Evolutionary conservation across 345 rosid species (phyloP).

Genomic region (Citropsis articulata): DNA sequence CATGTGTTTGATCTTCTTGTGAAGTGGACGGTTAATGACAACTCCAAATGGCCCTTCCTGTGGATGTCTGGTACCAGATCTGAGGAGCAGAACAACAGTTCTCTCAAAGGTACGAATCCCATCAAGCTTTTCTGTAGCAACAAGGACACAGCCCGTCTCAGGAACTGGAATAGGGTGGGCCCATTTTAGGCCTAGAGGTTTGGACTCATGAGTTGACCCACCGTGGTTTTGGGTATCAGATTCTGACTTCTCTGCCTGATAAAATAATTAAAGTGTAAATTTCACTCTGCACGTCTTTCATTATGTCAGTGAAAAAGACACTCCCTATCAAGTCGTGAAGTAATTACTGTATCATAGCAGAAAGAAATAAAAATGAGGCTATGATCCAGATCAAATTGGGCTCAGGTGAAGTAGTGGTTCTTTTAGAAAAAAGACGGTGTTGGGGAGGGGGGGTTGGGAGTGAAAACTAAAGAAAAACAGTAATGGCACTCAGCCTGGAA

Average conservation of each 20-base stretch:
- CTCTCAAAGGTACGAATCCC: constrained; percentile 79
- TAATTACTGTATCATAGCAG: background rate
- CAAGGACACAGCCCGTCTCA: constrained; percentile 90
- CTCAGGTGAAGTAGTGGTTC: background rate
- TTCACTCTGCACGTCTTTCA: background rate
- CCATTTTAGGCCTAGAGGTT: constrained; percentile 66
- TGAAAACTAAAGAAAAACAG: too few relatives aligned
- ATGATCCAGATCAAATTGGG: background rate
- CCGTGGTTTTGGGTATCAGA: constrained; percentile 49
- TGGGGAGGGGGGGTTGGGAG: too few relatives aligned
- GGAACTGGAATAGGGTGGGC: constrained; percentile 93
- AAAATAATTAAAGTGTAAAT: constrained; percentile 11
- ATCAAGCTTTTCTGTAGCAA: constrained; percentile 93
- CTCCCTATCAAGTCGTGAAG: background rate
- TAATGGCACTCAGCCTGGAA: too few relatives aligned
- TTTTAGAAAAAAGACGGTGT: background rate
- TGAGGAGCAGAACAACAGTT: constrained; percentile 86
- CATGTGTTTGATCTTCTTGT: constrained; percentile 74
- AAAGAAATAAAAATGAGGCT: background rate
- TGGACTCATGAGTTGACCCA: constrained; percentile 39
- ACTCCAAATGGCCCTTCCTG: constrained; percentile 93
- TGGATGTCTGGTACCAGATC: constrained; percentile 78
- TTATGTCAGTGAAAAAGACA: background rate
- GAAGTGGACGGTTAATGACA: constrained; percentile 82
- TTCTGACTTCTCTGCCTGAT: constrained; percentile 54